Conservation (phyloP, 2,329 filamentous ascomycete genomes). For the Aspergillus amoenus region DNA sequence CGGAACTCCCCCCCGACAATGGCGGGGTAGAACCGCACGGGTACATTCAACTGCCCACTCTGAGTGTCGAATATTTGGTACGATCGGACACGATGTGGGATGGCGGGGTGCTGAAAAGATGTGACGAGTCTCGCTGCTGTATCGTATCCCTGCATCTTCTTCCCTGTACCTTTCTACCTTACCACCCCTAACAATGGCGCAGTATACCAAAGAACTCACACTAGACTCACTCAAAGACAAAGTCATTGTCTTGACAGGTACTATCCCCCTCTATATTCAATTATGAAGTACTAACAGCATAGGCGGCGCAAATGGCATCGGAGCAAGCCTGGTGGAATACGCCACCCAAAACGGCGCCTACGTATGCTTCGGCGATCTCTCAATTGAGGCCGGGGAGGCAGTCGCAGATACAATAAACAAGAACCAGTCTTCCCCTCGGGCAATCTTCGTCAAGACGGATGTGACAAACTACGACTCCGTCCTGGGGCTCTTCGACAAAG, state of each 20-base stretch:
- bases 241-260: slow-evolving; percentile 19
- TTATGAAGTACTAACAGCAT: neutral
- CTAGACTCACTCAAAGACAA: slow-evolving; percentile 16
- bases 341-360: slow-evolving; percentile 40
- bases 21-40: no score
- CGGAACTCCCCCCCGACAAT: no score
- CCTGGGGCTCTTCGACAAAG: slow-evolving; percentile 48
- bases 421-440: slow-evolving; percentile 11
- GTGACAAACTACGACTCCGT: slow-evolving; percentile 48
- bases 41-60: no score
- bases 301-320: slow-evolving; percentile 49
- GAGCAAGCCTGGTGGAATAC: slow-evolving; percentile 42
- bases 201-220: slow-evolving; percentile 10
- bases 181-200: neutral
- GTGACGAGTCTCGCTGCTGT: no score
- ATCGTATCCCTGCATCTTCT: no score
- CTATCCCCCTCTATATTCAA: neutral
- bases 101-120: no score
- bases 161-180: no score
- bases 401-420: slow-evolving; percentile 21
- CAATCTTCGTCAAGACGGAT: slow-evolving; percentile 46
- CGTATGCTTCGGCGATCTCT: slow-evolving; percentile 48
- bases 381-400: slow-evolving; percentile 32
- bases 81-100: no score
- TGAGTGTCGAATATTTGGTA: no score